Evolutionary conservation across 2,329 filamentous ascomycete genomes (phyloP).

Genomic region (Aspergillus floridensis): DNA sequence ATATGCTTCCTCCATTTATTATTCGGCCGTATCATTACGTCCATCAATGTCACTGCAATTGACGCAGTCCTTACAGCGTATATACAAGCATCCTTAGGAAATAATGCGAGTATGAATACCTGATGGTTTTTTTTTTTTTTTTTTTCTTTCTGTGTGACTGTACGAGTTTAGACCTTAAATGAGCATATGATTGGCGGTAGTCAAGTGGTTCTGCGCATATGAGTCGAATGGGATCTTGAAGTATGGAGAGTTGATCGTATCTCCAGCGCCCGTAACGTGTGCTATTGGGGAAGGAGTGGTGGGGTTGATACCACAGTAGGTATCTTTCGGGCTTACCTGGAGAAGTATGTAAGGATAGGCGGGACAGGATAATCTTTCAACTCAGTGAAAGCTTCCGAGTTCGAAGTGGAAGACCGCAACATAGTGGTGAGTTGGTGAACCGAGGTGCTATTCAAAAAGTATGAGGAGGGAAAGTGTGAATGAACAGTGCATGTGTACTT

Average conservation of each 20-base stretch:
- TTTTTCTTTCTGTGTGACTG: background rate
- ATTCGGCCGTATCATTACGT: slow-evolving; percentile 3
- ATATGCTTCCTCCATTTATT: slow-evolving; percentile 1
- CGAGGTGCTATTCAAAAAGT: background rate
- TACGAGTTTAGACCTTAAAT: background rate
- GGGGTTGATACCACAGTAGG: too few relatives aligned
- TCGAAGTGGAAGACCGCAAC: background rate
- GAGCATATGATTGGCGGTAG: background rate
- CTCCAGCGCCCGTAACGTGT: too few relatives aligned
- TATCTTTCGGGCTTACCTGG: background rate
- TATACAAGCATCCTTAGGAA: background rate
- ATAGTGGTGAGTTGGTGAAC: background rate
- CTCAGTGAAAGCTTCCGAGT: background rate
- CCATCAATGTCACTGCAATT: background rate
- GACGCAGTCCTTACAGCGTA: background rate
- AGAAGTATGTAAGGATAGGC: background rate
- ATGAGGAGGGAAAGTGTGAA: background rate
- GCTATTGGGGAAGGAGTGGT: too few relatives aligned
- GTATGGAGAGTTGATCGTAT: too few relatives aligned
- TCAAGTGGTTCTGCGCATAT: too few relatives aligned
- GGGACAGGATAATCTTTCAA: background rate
- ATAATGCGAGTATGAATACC: background rate
- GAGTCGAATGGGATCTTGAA: too few relatives aligned
- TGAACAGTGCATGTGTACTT: background rate
- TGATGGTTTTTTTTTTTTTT: too few relatives aligned